Evolutionary conservation across 2,329 filamentous ascomycete species (phyloP).

Genomic region (Pyrenochaeta sp.): DNA sequence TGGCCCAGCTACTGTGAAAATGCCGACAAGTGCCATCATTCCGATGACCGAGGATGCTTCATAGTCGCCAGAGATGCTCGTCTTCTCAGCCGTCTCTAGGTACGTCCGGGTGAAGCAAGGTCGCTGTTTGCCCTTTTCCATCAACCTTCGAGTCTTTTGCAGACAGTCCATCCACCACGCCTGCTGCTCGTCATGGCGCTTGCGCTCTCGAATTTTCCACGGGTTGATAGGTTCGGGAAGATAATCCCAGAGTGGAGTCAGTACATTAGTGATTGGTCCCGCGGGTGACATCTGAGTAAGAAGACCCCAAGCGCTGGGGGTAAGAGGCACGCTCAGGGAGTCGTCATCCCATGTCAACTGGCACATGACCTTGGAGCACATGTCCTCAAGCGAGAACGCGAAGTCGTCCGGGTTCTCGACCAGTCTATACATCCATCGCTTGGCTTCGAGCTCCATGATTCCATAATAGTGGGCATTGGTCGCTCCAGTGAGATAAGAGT

Average conservation of each 20-base stretch:
- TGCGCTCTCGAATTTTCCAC: conserved; percentile 63
- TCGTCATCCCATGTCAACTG: conserved; percentile 64
- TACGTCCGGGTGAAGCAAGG: conserved; percentile 45
- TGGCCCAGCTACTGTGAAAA: conserved; percentile 50
- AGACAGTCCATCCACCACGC: conserved; percentile 63
- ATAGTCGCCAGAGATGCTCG: conserved; percentile 48
- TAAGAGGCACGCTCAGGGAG: conserved; percentile 58
- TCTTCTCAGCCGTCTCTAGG: conserved; percentile 52
- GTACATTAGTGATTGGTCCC: conserved; percentile 65
- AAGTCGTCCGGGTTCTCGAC: conserved; percentile 62
- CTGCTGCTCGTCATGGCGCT: conserved; percentile 63
- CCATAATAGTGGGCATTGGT: conserved; percentile 56
- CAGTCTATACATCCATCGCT: conserved; percentile 61
- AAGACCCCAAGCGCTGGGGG: conserved; percentile 63
- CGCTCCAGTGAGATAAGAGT: conserved; percentile 60
- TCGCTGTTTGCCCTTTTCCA: conserved; percentile 44
- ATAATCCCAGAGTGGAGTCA: conserved; percentile 63
- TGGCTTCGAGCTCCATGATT: conserved; percentile 62
- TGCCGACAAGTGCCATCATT: conserved; percentile 51
- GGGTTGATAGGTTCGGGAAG: conserved; percentile 61
- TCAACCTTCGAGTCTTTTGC: conserved; percentile 42
- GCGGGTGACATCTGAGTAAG: conserved; percentile 67
- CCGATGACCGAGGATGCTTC: conserved; percentile 51
- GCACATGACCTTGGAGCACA: conserved; percentile 67
- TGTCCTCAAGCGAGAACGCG: conserved; percentile 61